phyloP scores from a whole-genome alignment of 805 yeast genomes.

The Jamesozyma gamospora region DNA sequence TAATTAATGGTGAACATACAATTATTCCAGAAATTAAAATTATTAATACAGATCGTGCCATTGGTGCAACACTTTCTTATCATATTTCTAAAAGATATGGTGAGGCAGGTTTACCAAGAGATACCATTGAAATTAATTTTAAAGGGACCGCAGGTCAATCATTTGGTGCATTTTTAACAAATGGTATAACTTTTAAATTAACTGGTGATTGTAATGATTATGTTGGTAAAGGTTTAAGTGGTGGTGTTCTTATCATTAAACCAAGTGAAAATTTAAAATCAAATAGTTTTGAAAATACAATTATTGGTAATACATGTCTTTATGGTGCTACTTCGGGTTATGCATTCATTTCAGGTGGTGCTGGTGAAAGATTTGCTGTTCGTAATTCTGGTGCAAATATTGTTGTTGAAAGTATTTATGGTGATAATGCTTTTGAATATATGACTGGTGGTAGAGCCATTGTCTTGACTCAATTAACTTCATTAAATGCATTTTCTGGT shows the following conservation, averaged over 20 bases:
- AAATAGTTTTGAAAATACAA: conserved; percentile 92
- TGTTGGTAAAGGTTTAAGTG: conserved; percentile 94
- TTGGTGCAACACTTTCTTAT: conserved; percentile 91
- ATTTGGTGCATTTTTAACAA: conserved; percentile 93
- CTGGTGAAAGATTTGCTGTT: conserved; percentile 97
- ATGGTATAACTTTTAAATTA: conserved; percentile 88
- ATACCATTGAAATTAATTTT: conserved; percentile 86
- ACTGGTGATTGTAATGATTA: conserved; percentile 98
- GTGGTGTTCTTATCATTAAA: conserved; percentile 85
- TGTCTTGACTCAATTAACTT: conserved; percentile 82
- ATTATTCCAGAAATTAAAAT: conserved; percentile 82
- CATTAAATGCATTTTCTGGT: conserved; percentile 85
- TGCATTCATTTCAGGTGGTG: conserved; percentile 91
- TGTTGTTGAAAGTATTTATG: conserved; percentile 85
- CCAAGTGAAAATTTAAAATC: conserved; percentile 80
- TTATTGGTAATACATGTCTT: conserved; percentile 94
- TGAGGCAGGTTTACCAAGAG: conserved; percentile 87
- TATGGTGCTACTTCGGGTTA: conserved; percentile 96
- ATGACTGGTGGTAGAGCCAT: conserved; percentile 99
- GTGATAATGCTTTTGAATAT: conserved; percentile 98
- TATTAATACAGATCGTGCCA: conserved; percentile 90
- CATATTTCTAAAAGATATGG: conserved; percentile 90
- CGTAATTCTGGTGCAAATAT: conserved; percentile 98
- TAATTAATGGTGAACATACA: conserved; percentile 92
- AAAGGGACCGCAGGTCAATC: conserved; percentile 97